phyloP scores from a whole-genome alignment of 2,329 filamentous ascomycete genomes.

The Diaporthe citrichinensis region DNA sequence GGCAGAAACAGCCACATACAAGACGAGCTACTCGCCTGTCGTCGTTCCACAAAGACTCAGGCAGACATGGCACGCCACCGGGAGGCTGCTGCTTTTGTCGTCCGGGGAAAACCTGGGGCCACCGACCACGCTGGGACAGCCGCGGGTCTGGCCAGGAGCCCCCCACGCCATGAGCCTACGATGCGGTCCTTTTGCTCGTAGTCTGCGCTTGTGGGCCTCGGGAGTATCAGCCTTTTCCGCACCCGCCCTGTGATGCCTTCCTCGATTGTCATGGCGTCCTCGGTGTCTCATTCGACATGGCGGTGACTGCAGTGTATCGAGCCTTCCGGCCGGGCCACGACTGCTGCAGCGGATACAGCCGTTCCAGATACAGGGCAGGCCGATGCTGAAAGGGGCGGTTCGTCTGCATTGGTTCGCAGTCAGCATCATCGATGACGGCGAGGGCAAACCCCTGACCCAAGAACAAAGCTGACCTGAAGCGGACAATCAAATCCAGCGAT shows the following conservation, averaged over 20 bases:
- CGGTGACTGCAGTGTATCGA: conserved; percentile 32
- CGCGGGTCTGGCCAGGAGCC: conserved; percentile 27
- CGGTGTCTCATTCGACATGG: conserved; percentile 33
- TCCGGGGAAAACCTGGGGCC: conserved; percentile 28
- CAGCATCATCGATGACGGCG: conserved; percentile 25
- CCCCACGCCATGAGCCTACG: background rate
- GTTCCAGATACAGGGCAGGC: background rate
- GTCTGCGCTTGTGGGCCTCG: conserved; percentile 29
- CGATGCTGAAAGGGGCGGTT: background rate
- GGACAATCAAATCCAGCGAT: conserved; percentile 14
- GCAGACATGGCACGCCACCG: conserved; percentile 27
- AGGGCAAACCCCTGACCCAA: background rate
- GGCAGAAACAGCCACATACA: conserved; percentile 19
- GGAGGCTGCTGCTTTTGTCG: conserved; percentile 11
- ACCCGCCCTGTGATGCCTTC: conserved; percentile 25
- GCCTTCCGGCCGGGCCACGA: conserved; percentile 17
- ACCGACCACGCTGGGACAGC: conserved; percentile 4
- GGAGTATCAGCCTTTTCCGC: conserved; percentile 18
- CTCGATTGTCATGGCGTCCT: background rate
- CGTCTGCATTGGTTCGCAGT: conserved; percentile 18
- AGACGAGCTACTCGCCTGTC: conserved; percentile 23
- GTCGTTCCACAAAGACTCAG: conserved; percentile 27
- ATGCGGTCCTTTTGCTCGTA: conserved; percentile 18
- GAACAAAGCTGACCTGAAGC: conserved; percentile 22
- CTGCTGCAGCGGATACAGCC: conserved; percentile 22